Conservation (phyloP, 805 yeast genomes). For the Spathaspora gorwiae region DNA sequence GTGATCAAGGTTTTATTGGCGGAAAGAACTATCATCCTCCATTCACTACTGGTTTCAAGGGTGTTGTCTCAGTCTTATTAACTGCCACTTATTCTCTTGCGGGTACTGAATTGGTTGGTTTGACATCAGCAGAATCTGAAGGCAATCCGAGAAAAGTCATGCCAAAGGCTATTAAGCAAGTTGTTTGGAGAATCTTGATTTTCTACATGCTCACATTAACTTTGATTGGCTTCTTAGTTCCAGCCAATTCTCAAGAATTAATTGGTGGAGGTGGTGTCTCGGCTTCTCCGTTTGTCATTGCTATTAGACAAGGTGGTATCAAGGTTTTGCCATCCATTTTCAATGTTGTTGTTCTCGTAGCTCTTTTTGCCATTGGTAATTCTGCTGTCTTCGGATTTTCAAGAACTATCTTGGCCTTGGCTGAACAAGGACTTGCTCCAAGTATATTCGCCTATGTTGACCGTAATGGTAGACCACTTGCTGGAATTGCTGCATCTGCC, state of each 20-base stretch:
- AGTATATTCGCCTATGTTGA: conserved; percentile 31
- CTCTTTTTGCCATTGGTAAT: conserved; percentile 39
- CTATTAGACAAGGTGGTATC: conserved; percentile 38
- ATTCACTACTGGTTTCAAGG: conserved; percentile 39
- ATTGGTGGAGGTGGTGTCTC: conserved; percentile 24
- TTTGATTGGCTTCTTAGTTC: conserved; percentile 37
- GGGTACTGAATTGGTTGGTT: conserved; percentile 39
- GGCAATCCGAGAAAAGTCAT: conserved; percentile 34
- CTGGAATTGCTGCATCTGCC: conserved; percentile 30
- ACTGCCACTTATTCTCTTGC: conserved; percentile 41
- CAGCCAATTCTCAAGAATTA: conserved; percentile 24
- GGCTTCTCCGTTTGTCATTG: conserved; percentile 41
- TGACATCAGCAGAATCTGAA: conserved; percentile 36
- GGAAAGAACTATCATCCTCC: conserved; percentile 34
- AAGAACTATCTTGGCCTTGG: conserved; percentile 35
- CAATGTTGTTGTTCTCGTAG: conserved; percentile 38
- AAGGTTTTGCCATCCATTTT: conserved; percentile 39
- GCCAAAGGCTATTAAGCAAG: conserved; percentile 41
- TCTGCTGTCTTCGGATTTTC: conserved; percentile 43
- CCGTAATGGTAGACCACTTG: conserved; percentile 36
- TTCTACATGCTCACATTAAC: conserved; percentile 39
- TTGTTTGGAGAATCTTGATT: conserved; percentile 37
- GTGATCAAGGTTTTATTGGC: conserved; percentile 36
- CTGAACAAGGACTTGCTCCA: conserved; percentile 41
- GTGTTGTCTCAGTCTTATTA: conserved; percentile 33